phyloP scores from a whole-genome alignment of 495 filamentous ascomycete genomes.

The Lepraria neglecta region DNA sequence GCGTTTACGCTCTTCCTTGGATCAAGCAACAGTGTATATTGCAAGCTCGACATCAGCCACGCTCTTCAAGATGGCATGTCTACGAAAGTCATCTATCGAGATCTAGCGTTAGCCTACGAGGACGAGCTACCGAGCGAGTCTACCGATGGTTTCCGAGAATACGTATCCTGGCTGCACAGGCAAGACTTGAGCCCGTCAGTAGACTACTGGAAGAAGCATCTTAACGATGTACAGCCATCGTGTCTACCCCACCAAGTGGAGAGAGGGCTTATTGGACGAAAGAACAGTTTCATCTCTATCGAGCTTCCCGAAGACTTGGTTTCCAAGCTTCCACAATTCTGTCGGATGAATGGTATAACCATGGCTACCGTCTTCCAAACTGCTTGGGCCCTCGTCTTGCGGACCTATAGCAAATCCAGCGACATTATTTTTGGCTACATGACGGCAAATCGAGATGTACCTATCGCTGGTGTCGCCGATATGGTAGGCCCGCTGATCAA shows the following conservation, averaged over 20 bases:
- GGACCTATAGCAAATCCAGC: slow-evolving; percentile 35
- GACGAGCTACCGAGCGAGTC: neutral
- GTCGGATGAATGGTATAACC: slow-evolving; percentile 20
- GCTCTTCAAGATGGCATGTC: neutral
- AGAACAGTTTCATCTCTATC: neutral
- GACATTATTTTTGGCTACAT: slow-evolving; percentile 41
- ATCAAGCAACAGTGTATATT: neutral
- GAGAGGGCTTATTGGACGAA: neutral
- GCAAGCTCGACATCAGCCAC: slow-evolving; percentile 1
- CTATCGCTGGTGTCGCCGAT: slow-evolving; percentile 30
- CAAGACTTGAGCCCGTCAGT: neutral
- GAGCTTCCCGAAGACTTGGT: neutral
- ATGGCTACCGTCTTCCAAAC: slow-evolving; percentile 35
- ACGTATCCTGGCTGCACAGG: slow-evolving; percentile 1
- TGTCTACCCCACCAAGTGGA: neutral
- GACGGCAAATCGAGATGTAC: slow-evolving; percentile 32
- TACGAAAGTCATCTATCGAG: neutral
- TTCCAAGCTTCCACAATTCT: neutral
- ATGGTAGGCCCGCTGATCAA: slow-evolving; percentile 39
- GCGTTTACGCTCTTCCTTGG: neutral
- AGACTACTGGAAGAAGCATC: neutral
- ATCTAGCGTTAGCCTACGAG: neutral
- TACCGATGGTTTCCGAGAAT: neutral
- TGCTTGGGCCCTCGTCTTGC: slow-evolving; percentile 42
- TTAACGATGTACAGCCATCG: neutral